Percentiles rank a stretch among this genome's conserved stretches.
Evolutionary conservation across 208 protist species (phyloP).

Genomic region (Wallacemonas collosoma): DNA sequence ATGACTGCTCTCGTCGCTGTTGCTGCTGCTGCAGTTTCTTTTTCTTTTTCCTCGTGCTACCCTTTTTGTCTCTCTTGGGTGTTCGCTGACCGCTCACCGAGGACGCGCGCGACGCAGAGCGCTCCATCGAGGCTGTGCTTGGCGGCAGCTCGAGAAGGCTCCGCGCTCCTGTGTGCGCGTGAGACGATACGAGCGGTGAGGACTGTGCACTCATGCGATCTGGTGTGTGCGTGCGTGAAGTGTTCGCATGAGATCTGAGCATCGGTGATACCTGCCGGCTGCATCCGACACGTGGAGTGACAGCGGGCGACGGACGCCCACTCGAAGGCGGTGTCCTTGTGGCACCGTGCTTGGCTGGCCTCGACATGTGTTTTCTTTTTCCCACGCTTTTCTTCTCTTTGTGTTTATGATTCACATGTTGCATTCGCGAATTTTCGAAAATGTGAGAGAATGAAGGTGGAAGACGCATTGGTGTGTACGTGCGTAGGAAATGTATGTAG

Average conservation of each 20-base stretch:
- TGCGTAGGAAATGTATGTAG: neutral
- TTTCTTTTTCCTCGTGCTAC: slow-evolving; percentile 11
- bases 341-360: neutral
- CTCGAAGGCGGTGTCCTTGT: neutral
- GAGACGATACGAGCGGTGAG: too few relatives aligned
- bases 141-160: neutral
- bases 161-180: too few relatives aligned
- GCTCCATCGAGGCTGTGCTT: slow-evolving; percentile 4
- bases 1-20: neutral
- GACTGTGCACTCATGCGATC: too few relatives aligned
- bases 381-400: too few relatives aligned
- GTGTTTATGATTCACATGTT: too few relatives aligned
- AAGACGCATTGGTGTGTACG: too few relatives aligned
- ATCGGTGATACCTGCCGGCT: slow-evolving; percentile 10
- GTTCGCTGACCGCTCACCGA: neutral
- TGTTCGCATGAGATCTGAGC: neutral
- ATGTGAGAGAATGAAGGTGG: too few relatives aligned
- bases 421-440: too few relatives aligned
- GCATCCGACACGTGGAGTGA: neutral
- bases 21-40: neutral
- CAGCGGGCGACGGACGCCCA: neutral
- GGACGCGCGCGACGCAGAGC: neutral
- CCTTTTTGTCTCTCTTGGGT: neutral
- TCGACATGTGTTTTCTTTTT: too few relatives aligned
- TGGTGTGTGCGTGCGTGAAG: neutral